Evolutionary conservation across 129 eudicot genomes (phyloP).

Genomic region (Chrysanthemum makinoi): DNA sequence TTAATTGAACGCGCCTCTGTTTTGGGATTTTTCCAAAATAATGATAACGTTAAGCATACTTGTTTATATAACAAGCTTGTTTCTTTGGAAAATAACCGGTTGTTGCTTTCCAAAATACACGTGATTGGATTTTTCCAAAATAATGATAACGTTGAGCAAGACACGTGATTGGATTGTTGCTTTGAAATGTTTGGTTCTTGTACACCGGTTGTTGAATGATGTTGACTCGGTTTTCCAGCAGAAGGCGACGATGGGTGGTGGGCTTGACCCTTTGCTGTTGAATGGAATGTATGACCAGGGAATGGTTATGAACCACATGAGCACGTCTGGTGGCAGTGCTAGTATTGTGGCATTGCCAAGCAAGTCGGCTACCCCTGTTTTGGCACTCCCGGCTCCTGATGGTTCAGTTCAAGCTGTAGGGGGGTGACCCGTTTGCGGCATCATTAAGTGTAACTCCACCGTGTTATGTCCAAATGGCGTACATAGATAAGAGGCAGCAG

Average conservation of each 20-base stretch:
- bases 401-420: slow-evolving; percentile 71
- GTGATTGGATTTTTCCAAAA: no score
- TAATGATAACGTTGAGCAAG: no score
- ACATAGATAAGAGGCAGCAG: slow-evolving; percentile 85
- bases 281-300: slow-evolving; percentile 91
- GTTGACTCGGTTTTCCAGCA: slow-evolving; percentile 41
- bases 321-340: slow-evolving; percentile 76
- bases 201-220: slow-evolving; percentile 58
- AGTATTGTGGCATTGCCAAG: slow-evolving; percentile 84
- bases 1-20: no score
- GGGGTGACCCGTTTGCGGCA: slow-evolving; percentile 80
- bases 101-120: no score
- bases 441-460: slow-evolving; percentile 82
- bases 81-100: background rate
- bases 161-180: slow-evolving; percentile 88
- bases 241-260: slow-evolving; percentile 52
- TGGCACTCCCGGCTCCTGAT: slow-evolving; percentile 88
- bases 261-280: slow-evolving; percentile 71
- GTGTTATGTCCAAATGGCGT: slow-evolving; percentile 88
- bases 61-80: background rate
- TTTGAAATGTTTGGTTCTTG: slow-evolving; percentile 52
- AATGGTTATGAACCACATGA: slow-evolving; percentile 64
- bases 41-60: background rate
- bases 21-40: no score
- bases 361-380: slow-evolving; percentile 48